Base-by-base conservation (phyloP, 2,329 filamentous ascomycete genomes). In the Myrmaecium sp. region DNA sequence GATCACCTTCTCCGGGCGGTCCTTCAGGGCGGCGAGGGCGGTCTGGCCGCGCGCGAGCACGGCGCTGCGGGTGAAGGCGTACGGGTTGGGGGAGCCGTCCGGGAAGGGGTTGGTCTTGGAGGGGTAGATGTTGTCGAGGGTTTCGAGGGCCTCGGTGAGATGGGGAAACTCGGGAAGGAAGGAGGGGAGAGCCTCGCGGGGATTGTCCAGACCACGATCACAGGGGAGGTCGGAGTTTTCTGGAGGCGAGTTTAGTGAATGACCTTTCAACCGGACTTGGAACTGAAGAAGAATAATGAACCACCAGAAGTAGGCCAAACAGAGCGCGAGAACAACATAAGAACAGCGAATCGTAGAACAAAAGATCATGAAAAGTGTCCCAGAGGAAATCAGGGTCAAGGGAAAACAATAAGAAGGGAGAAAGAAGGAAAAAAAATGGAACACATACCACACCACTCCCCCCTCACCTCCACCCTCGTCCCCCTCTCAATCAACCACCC, bases 381-480 rank as follows among this genome's bases (percentile, higher is more conserved):
- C n/a, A n/a, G n/a, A n/a, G n/a, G n/a, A n/a, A n/a, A n/a, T n/a
- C n/a, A n/a, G n/a, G n/a, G n/a, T n/a, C n/a, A n/a, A n/a, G n/a
- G n/a, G 14, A 18, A 14, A 17, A 11, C 9, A 5, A 18, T 16
- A 22, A 14, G 6, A 7, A 9, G 8, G 5, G 6, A 11, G 6
- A 16, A 18, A 22, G 7, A 32, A 32, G 14, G 10, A 29, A 9
- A 8, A 14, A n/a, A 8, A 23, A 14, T 12, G 12, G 19, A 28
- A 13, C 11, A 38, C 40, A 29, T 44, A 70, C 66, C 67, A 55
- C 78, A 73, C 73, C 73, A 78, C 29, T 60, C 58, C 4, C 73
- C 69, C 38, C 69, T 60, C 2, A 66, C 62, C 25, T 64, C 49
- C 14, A 75, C 56, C 23, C 55, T 58, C 12, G 72, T 52, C 1